These are phyloP conservation scores for Moesziomyces parantarcticus DNA, from an alignment of 1,284 basidiomycete species.

Conservation along the genomic window DNA sequence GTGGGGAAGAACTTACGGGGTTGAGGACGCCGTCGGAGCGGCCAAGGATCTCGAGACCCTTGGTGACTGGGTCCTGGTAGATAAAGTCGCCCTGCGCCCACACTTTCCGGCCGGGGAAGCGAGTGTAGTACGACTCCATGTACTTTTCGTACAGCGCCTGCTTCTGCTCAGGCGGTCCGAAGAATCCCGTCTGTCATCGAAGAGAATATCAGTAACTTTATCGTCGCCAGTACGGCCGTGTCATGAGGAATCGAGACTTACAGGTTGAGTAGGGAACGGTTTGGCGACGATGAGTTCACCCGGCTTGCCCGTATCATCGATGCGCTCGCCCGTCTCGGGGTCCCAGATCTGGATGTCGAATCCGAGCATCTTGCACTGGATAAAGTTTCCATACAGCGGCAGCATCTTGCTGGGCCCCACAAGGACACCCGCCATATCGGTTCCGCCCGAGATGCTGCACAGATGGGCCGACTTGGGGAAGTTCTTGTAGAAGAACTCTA, in stretches of 20 bases:
- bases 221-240: no score
- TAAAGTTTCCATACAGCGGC: slow-evolving; percentile 63
- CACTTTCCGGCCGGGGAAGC: slow-evolving; percentile 49
- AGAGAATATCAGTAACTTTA: background rate
- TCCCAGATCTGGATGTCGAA: slow-evolving; percentile 61
- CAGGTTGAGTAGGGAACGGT: slow-evolving; percentile 67
- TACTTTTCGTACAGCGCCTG: slow-evolving; percentile 62
- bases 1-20: slow-evolving; percentile 70
- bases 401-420: slow-evolving; percentile 55
- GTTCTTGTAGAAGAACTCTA: slow-evolving; percentile 58
- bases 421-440: slow-evolving; percentile 64
- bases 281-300: slow-evolving; percentile 63
- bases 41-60: slow-evolving; percentile 83
- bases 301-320: slow-evolving; percentile 52
- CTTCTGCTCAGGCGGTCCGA: slow-evolving; percentile 44
- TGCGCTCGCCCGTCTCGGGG: slow-evolving; percentile 45
- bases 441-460: slow-evolving; percentile 59
- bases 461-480: slow-evolving; percentile 41
- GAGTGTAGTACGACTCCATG: slow-evolving; percentile 66
- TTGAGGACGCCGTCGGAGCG: slow-evolving; percentile 68
- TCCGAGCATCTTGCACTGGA: slow-evolving; percentile 63
- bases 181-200: slow-evolving; percentile 28
- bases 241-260: no score
- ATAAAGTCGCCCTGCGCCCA: slow-evolving; percentile 58
- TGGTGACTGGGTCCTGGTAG: slow-evolving; percentile 64